Conservation (phyloP, 75 land plant genomes). For the Isoetes taiwanensis region DNA sequence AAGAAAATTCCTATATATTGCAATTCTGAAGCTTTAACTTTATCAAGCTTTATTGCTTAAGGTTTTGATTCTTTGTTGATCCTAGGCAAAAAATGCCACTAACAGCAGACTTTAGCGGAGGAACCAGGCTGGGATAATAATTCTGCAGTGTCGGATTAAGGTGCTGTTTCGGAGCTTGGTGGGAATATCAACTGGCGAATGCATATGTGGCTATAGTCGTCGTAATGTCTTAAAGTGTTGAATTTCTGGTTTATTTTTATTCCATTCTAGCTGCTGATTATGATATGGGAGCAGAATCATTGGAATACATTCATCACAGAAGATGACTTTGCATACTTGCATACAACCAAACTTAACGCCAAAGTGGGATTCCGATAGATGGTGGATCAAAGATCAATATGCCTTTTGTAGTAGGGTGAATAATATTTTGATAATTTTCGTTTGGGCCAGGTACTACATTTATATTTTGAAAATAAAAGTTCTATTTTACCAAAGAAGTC, state of each 20-base stretch:
- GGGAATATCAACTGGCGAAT: constrained; percentile 85
- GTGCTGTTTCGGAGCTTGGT: constrained; percentile 46
- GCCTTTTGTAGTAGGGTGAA: constrained; percentile 61
- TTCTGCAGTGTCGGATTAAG: constrained; percentile 63
- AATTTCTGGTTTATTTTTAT: neutral
- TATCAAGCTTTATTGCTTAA: too few relatives aligned
- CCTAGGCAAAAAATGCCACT: constrained; percentile 58
- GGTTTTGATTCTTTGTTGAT: too few relatives aligned
- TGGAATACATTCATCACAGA: constrained; percentile 42
- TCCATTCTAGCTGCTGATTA: neutral
- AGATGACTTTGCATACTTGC: constrained; percentile 44
- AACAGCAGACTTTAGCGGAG: constrained; percentile 43
- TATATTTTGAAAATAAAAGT: too few relatives aligned
- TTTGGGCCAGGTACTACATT: constrained; percentile 55
- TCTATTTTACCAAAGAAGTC: too few relatives aligned
- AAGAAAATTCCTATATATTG: too few relatives aligned
- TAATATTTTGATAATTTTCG: constrained; percentile 56
- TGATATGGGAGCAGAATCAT: constrained; percentile 68
- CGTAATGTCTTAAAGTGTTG: constrained; percentile 43
- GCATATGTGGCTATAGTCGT: constrained; percentile 66
- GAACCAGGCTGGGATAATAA: constrained; percentile 65
- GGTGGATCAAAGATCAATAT: constrained; percentile 85
- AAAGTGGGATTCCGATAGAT: constrained; percentile 79
- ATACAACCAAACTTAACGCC: constrained; percentile 46
- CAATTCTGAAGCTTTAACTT: neutral